Percentiles rank a stretch among this genome's conserved stretches.
Evolutionary conservation across 306 rosid species (phyloP).

Genomic region (Malus domestica): DNA sequence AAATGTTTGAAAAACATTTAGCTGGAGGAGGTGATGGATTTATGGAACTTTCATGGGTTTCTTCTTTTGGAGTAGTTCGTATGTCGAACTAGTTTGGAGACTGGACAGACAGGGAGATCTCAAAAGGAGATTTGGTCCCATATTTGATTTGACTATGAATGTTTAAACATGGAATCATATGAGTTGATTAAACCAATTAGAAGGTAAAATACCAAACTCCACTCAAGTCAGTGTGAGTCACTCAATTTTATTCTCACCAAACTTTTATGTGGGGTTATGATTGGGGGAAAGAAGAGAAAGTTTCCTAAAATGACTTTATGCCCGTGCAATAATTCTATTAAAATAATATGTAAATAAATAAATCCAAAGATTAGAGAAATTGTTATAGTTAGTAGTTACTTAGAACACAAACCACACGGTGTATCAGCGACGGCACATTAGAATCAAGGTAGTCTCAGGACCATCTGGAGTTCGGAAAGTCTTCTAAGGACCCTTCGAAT

Average conservation of each 20-base stretch:
- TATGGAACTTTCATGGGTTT: conserved; percentile 21
- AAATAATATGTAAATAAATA: no score
- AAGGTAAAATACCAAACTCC: conserved; percentile 36
- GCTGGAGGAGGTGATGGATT: conserved; percentile 10
- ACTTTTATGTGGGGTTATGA: conserved; percentile 36
- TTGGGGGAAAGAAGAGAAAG: conserved; percentile 25
- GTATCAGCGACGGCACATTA: no score
- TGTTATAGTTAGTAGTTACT: no score
- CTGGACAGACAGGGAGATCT: conserved; percentile 57
- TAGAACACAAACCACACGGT: no score
- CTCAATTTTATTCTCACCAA: background rate
- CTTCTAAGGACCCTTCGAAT: no score
- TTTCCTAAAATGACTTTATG: conserved; percentile 42
- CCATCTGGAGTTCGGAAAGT: no score
- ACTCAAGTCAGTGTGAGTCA: conserved; percentile 21
- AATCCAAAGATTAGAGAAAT: no score
- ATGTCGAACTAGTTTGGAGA: background rate
- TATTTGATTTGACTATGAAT: conserved; percentile 28
- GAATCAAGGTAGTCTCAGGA: no score
- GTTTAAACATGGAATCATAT: conserved; percentile 26
- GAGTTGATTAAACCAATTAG: conserved; percentile 21
- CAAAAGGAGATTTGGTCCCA: conserved; percentile 63
- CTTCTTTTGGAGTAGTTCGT: background rate
- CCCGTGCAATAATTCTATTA: conserved; percentile 19
- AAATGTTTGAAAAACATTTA: background rate